Base-by-base conservation (phyloP, 495 filamentous ascomycete genomes). In the Hamigera avellanea region DNA sequence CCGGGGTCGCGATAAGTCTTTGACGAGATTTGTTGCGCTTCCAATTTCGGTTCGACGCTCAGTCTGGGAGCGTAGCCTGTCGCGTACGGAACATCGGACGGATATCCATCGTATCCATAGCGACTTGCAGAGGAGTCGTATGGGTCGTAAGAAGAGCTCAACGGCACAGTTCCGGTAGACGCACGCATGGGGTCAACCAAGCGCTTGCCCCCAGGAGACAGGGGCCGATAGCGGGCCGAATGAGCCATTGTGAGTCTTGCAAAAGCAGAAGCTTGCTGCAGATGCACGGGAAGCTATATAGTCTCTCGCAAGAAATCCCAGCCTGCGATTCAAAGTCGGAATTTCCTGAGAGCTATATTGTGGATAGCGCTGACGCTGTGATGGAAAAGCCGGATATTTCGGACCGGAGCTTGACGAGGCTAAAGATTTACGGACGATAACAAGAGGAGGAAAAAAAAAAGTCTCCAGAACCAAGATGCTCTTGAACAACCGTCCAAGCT, bases 141-240 rank as follows among this genome's bases (percentile, higher is more conserved):
- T 0, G 54, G 49, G 29, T 66, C 56, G 40, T 52, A 49, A n/a
- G 55, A 55, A 0, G 64, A 56, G 31, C 41, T 53, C 14, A 62
- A 46, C 35, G 56, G 49, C 25, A 70, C 53, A 23, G 54, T 68
- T 17, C 64, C 66, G n/a, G 66, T 70, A 10, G 66, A 70, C 13
- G 66, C 61, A 14, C 66, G 57, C 53, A 65, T 56, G 10, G 66
- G 59, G 32, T 67, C 63, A 14, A 49, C 41, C 41, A 62, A 26
- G 36, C 61, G 56, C 26, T 52, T 50, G 35, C 48, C 51, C 15
- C 44, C 44, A 7, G 65, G 62, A 18, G 66, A 67, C 9, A 56
- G 43, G 40, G 55, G 47, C 19, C 50, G 54, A 36, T 46, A 49
- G 34, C 46, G 48, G 30, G 47, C 39, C 16, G 49, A 37, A 32